phyloP scores from a whole-genome alignment of 1,284 basidiomycete genomes.

The Tilletia caries region DNA sequence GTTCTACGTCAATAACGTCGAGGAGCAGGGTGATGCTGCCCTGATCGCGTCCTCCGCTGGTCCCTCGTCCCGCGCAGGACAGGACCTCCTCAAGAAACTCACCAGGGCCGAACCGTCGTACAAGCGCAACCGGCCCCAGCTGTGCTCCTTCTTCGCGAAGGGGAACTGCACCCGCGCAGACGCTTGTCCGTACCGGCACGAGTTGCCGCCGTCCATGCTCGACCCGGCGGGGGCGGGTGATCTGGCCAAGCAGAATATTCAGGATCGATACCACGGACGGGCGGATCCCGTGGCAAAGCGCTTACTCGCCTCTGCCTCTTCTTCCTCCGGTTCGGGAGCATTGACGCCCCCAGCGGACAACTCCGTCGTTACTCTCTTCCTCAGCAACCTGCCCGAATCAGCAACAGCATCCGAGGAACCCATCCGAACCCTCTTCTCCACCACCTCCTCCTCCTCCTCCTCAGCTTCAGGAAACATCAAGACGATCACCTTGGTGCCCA shows the following conservation, averaged over 20 bases:
- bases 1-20: constrained; percentile 71
- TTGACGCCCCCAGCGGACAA: constrained; percentile 5
- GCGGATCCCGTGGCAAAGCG: constrained; percentile 84
- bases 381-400: constrained; percentile 70
- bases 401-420: constrained; percentile 69
- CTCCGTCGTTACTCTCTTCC: constrained; percentile 78
- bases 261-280: constrained; percentile 75
- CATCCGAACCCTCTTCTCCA: constrained; percentile 70
- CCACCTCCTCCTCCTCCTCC: constrained; percentile 43
- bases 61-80: constrained; percentile 59
- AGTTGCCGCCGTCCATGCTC: constrained; percentile 67
- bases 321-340: not conserved
- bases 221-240: constrained; percentile 58
- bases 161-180: constrained; percentile 86
- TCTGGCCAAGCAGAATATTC: constrained; percentile 82
- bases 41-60: constrained; percentile 46
- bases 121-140: constrained; percentile 87
- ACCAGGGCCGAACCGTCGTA: constrained; percentile 92
- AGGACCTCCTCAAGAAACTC: constrained; percentile 91
- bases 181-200: constrained; percentile 93
- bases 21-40: constrained; percentile 66
- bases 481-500: constrained; percentile 33
- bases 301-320: not conserved
- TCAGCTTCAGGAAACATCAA: constrained; percentile 59
- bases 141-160: constrained; percentile 94